Evolutionary conservation across 2,329 filamentous ascomycete species (phyloP).

Genomic region (Penicillium sclerotigenum): DNA sequence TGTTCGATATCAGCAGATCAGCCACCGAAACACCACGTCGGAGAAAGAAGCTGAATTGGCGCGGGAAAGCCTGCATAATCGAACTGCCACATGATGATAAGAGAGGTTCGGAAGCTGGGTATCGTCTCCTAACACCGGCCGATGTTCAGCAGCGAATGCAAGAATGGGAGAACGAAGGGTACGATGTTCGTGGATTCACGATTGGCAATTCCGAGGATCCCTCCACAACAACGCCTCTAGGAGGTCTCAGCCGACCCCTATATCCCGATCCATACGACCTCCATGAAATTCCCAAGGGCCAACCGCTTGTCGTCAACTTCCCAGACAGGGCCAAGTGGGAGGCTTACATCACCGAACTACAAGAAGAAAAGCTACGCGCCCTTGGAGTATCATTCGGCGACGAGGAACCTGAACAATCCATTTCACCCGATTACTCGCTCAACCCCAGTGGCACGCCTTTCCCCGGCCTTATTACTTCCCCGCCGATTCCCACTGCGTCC

Average conservation of each 20-base stretch:
- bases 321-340: conserved; percentile 61
- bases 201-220: conserved; percentile 31
- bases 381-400: conserved; percentile 80
- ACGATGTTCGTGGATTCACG: conserved; percentile 43
- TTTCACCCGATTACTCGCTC: conserved; percentile 64
- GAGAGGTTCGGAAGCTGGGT: conserved; percentile 51
- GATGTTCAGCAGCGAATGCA: conserved; percentile 42
- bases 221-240: conserved; percentile 27
- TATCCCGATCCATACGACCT: conserved; percentile 44
- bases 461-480: conserved; percentile 75
- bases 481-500: conserved; percentile 75
- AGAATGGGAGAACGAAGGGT: conserved; percentile 44
- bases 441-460: conserved; percentile 68
- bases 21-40: conserved; percentile 34
- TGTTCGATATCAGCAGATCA: conserved; percentile 15
- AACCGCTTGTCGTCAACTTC: conserved; percentile 39
- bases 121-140: conserved; percentile 37
- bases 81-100: conserved; percentile 66
- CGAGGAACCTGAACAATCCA: conserved; percentile 65
- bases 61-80: conserved; percentile 70
- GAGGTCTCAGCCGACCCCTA: conserved; percentile 44
- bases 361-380: conserved; percentile 88
- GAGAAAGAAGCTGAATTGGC: conserved; percentile 74
- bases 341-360: conserved; percentile 74
- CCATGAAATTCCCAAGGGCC: conserved; percentile 33